Evolutionary conservation across 768 basidiomycete species (phyloP).

Genomic region (Pleurotus tuber-regium): DNA sequence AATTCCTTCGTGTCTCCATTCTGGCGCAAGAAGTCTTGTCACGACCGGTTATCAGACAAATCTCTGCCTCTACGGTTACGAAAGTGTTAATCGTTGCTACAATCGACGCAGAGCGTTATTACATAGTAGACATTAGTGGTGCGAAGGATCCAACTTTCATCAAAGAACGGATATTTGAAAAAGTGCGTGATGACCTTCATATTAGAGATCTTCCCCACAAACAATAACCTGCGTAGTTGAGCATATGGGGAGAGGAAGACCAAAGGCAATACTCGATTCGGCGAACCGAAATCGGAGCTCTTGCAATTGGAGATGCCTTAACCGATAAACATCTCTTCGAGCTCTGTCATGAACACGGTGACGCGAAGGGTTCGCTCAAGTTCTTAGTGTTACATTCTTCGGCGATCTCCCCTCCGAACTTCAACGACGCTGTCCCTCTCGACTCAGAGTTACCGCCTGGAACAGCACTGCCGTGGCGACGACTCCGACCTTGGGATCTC

Average conservation of each 20-base stretch:
- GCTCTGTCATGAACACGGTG: conserved; percentile 70
- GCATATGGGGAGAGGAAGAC: conserved; percentile 80
- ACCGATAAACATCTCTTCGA: conserved; percentile 66
- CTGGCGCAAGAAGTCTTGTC: too few relatives aligned
- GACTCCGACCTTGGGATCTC: conserved; percentile 68
- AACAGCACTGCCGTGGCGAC: conserved; percentile 59
- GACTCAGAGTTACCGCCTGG: too few relatives aligned
- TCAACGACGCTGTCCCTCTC: conserved; percentile 35
- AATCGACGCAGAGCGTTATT: conserved; percentile 69
- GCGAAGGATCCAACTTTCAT: conserved; percentile 68
- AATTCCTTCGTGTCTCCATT: too few relatives aligned
- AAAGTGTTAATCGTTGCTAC: conserved; percentile 65
- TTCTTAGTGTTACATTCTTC: conserved; percentile 73
- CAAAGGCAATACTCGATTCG: conserved; percentile 76
- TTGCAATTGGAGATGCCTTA: conserved; percentile 71
- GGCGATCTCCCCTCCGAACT: conserved; percentile 45
- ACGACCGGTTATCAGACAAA: too few relatives aligned
- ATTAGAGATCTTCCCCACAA: conserved; percentile 11
- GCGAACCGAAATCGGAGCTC: conserved; percentile 82
- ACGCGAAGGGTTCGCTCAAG: conserved; percentile 78
- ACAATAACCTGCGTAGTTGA: conserved; percentile 50
- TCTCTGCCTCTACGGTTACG: conserved; percentile 32
- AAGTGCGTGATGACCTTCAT: conserved; percentile 43
- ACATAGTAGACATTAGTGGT: conserved; percentile 67
- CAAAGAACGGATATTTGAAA: conserved; percentile 76